These are phyloP conservation scores for Colletotrichum chrysophilum DNA, from an alignment of 2,329 filamentous ascomycete species.

Conservation along the genomic window DNA sequence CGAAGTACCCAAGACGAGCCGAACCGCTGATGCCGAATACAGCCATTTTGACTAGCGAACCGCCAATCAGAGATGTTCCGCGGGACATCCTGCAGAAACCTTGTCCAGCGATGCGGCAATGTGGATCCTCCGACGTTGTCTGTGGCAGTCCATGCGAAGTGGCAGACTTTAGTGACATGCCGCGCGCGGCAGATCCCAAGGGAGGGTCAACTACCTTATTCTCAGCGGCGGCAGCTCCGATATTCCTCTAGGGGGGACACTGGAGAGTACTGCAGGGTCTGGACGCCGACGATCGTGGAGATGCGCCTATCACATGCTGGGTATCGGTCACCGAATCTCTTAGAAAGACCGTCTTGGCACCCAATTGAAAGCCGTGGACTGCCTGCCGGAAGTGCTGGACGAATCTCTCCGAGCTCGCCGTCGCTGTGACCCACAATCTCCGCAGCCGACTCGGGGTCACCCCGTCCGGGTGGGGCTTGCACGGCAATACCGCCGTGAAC, in stretches of 20 bases:
- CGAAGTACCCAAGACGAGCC: background rate
- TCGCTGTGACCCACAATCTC: background rate
- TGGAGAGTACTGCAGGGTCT: background rate
- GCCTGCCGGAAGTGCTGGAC: background rate
- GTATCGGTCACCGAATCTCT: background rate
- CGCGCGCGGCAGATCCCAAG: background rate
- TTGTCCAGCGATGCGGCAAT: background rate
- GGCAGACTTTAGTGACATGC: background rate
- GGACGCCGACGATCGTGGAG: background rate
- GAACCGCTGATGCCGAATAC: background rate
- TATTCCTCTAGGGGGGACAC: accelerated
- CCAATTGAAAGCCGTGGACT: too few species aligned
- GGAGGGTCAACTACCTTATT: background rate
- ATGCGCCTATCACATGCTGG: background rate
- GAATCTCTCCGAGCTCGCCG: background rate
- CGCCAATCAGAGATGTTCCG: background rate
- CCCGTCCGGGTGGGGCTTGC: background rate
- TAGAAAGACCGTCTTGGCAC: background rate
- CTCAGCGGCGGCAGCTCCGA: background rate
- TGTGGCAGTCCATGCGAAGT: background rate
- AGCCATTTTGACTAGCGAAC: background rate
- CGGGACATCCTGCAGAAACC: background rate
- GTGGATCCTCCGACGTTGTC: background rate
- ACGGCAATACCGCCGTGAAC: background rate
- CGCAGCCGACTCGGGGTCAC: background rate